These are phyloP conservation scores for Cyclocybe cylindracea DNA, from an alignment of 768 basidiomycete genomes.

Conservation along the genomic window DNA sequence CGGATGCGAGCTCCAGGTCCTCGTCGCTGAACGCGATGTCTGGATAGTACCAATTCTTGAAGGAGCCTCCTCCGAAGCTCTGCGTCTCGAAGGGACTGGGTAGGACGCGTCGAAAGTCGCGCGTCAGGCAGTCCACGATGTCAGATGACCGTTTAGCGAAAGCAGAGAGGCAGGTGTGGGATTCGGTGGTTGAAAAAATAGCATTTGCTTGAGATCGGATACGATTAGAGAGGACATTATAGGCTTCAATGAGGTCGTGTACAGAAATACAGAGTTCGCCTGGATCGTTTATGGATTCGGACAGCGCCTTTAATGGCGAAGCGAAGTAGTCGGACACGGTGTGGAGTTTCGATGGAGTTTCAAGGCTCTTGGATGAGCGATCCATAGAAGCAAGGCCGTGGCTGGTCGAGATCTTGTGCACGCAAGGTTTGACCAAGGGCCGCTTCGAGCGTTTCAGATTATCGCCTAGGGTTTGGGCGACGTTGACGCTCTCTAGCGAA, in stretches of 20 bases:
- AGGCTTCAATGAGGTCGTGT: constrained; percentile 65
- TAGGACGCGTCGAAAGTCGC: constrained; percentile 52
- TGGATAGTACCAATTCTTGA: constrained; percentile 18
- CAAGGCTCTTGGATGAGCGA: neutral
- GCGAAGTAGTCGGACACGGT: constrained; percentile 27
- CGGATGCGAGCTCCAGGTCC: constrained; percentile 38
- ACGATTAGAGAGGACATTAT: constrained; percentile 48
- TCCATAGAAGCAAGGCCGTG: neutral
- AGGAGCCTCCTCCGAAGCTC: constrained; percentile 9
- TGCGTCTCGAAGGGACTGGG: constrained; percentile 29
- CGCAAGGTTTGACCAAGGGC: too few relatives aligned
- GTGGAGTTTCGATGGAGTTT: neutral
- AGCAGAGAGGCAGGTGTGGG: constrained; percentile 22
- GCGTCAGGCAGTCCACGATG: constrained; percentile 43
- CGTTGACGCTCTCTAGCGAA: neutral
- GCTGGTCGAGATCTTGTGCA: too few relatives aligned
- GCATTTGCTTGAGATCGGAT: constrained; percentile 32
- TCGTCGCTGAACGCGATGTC: constrained; percentile 27
- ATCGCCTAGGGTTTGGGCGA: too few relatives aligned
- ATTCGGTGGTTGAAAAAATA: constrained; percentile 14
- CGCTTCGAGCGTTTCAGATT: too few relatives aligned
- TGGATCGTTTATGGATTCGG: constrained; percentile 42
- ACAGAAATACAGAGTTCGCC: constrained; percentile 35
- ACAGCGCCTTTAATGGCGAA: constrained; percentile 48
- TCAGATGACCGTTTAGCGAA: constrained; percentile 32